Evolutionary conservation across 2,329 filamentous ascomycete genomes (phyloP).

Genomic region (Epicoccum sorghinum): DNA sequence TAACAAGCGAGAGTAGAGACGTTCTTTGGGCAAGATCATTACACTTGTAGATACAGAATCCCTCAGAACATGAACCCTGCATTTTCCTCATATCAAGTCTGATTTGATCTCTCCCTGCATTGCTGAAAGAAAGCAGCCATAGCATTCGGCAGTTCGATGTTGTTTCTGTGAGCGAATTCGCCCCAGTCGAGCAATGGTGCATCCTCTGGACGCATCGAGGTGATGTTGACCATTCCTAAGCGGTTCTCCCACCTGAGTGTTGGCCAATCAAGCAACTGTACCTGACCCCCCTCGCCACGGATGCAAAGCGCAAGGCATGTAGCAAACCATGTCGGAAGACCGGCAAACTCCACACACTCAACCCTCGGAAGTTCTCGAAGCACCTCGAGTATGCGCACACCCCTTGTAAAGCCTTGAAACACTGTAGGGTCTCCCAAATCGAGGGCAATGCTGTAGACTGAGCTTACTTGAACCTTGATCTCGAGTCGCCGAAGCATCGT

Average conservation of each 20-base stretch:
- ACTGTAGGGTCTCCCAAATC: too few species aligned
- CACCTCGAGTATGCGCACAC: too few species aligned
- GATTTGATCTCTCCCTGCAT: neutral
- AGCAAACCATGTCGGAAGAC: constrained; percentile 18
- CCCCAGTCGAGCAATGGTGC: constrained; percentile 31
- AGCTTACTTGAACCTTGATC: too few species aligned
- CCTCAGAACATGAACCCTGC: too few species aligned
- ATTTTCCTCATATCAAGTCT: neutral
- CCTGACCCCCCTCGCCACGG: constrained; percentile 25
- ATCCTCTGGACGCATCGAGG: neutral
- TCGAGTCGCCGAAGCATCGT: too few species aligned
- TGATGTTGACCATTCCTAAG: neutral
- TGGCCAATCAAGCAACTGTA: constrained; percentile 5
- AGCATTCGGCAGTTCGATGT: constrained; percentile 9
- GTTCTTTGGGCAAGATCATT: too few species aligned
- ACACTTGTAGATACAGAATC: too few species aligned
- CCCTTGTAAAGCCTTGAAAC: too few species aligned
- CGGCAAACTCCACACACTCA: neutral
- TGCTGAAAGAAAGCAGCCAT: neutral
- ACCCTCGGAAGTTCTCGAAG: neutral
- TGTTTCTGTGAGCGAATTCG: constrained; percentile 31
- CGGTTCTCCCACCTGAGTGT: neutral
- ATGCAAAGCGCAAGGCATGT: constrained; percentile 29
- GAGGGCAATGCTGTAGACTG: too few species aligned
- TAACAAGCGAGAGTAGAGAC: too few species aligned